phyloP scores from a whole-genome alignment of 2,329 filamentous ascomycete genomes.

The Epichloe typhina region DNA sequence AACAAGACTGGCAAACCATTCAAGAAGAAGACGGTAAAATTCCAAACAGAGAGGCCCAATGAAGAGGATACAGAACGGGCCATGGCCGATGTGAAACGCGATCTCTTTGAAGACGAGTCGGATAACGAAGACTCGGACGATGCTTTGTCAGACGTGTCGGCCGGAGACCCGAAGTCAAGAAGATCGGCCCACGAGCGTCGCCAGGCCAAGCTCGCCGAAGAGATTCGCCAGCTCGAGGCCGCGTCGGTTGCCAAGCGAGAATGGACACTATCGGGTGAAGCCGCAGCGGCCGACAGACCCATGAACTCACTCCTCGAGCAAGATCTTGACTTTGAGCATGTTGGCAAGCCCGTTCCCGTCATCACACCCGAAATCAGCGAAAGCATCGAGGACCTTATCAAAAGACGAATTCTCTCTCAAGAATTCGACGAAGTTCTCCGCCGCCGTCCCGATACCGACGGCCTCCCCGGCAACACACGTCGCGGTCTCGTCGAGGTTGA shows the following conservation, averaged over 20 bases:
- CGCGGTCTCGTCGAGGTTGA: conserved; percentile 70
- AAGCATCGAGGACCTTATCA: conserved; percentile 86
- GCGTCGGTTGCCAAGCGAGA: conserved; percentile 80
- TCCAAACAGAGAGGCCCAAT: conserved; percentile 32
- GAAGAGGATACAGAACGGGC: conserved; percentile 64
- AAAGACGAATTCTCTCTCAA: conserved; percentile 75
- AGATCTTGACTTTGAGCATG: conserved; percentile 89
- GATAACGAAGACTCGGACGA: conserved; percentile 53
- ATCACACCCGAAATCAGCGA: conserved; percentile 87
- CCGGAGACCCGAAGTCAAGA: conserved; percentile 57
- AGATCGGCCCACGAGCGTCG: conserved; percentile 76
- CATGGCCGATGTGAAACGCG: conserved; percentile 75
- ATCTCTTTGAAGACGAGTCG: conserved; percentile 73
- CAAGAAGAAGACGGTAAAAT: conserved; percentile 24
- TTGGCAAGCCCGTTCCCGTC: conserved; percentile 87
- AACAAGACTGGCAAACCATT: conserved; percentile 34
- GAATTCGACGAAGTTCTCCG: conserved; percentile 88
- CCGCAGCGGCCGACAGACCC: conserved; percentile 66
- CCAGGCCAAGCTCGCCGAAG: conserved; percentile 72
- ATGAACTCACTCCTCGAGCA: conserved; percentile 87
- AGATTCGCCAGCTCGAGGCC: conserved; percentile 84
- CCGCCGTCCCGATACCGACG: conserved; percentile 62
- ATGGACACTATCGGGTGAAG: conserved; percentile 86
- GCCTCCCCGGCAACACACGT: conserved; percentile 44
- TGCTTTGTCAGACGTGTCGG: conserved; percentile 51